Evolutionary conservation across 2,329 filamentous ascomycete genomes (phyloP).

Genomic region (Verticillium tricorpus): DNA sequence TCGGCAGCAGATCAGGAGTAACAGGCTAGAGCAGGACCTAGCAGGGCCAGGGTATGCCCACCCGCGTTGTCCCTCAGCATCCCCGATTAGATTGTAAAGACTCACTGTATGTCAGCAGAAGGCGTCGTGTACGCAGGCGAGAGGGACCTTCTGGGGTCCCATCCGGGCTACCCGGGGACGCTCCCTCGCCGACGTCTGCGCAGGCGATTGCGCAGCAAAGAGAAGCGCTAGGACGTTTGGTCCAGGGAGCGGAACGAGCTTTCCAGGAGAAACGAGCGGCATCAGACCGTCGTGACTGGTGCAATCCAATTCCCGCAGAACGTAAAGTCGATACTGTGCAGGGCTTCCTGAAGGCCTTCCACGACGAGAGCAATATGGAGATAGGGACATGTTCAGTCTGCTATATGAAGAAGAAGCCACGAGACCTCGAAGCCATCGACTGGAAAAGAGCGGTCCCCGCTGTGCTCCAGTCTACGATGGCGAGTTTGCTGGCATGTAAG

Average conservation of each 20-base stretch:
- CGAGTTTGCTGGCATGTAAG: background rate
- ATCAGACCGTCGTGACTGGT: background rate
- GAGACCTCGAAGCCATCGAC: background rate
- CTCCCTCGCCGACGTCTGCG: too few relatives aligned
- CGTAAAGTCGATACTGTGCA: background rate
- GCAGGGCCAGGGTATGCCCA: background rate
- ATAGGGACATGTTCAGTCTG: background rate
- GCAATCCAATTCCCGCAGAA: background rate
- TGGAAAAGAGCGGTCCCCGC: background rate
- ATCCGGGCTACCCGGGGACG: too few relatives aligned
- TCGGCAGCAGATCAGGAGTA: background rate
- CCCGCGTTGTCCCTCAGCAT: too few relatives aligned
- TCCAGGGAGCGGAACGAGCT: background rate
- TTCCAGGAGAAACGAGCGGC: background rate
- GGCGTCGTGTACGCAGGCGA: too few relatives aligned
- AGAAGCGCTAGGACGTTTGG: background rate
- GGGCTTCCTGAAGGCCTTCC: background rate
- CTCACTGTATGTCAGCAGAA: too few relatives aligned
- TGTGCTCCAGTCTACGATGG: background rate
- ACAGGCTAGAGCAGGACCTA: background rate
- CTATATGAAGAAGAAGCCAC: background rate
- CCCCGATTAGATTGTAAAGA: too few relatives aligned
- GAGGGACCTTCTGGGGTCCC: background rate
- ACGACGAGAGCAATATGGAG: background rate
- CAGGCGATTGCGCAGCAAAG: background rate